Conservation (phyloP, 2,329 filamentous ascomycete species). For the Trichoderma sp. region DNA sequence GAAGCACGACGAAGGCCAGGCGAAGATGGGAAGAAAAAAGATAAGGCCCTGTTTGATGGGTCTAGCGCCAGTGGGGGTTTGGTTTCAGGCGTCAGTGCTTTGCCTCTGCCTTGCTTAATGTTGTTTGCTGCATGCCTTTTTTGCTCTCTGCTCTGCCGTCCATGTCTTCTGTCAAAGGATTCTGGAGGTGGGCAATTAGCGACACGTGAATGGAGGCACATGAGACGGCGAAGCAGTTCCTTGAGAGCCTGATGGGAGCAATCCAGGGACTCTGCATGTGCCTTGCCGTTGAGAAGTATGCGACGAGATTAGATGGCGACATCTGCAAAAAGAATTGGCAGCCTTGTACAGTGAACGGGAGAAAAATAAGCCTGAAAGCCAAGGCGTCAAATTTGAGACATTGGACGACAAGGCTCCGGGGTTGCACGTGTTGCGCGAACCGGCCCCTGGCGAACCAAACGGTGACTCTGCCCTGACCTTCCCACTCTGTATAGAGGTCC, state of each 20-base stretch:
- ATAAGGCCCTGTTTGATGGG: slow-evolving; percentile 13
- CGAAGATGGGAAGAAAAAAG: not conserved
- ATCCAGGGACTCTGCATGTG: not conserved
- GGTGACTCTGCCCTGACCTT: not conserved
- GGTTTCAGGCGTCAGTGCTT: slow-evolving; percentile 9
- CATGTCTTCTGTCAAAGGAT: not conserved
- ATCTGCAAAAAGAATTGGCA: not conserved
- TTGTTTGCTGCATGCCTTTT: not conserved
- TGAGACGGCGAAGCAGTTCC: not conserved
- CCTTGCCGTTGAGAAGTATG: too few relatives aligned
- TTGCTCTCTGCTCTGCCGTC: not conserved
- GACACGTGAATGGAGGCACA: not conserved
- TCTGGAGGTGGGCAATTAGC: not conserved
- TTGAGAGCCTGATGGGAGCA: not conserved
- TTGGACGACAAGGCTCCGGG: slow-evolving; percentile 4
- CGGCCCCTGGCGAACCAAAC: not conserved
- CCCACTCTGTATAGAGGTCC: not conserved
- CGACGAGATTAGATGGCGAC: too few relatives aligned
- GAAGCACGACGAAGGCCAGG: not conserved
- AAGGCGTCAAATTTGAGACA: not conserved
- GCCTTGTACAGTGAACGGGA: not conserved
- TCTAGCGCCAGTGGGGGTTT: not conserved
- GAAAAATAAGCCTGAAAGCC: not conserved
- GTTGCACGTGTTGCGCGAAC: slow-evolving; percentile 1
- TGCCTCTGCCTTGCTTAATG: not conserved